phyloP scores from a whole-genome alignment of 1,284 basidiomycete genomes.

The Ustilago vetiveriae region DNA sequence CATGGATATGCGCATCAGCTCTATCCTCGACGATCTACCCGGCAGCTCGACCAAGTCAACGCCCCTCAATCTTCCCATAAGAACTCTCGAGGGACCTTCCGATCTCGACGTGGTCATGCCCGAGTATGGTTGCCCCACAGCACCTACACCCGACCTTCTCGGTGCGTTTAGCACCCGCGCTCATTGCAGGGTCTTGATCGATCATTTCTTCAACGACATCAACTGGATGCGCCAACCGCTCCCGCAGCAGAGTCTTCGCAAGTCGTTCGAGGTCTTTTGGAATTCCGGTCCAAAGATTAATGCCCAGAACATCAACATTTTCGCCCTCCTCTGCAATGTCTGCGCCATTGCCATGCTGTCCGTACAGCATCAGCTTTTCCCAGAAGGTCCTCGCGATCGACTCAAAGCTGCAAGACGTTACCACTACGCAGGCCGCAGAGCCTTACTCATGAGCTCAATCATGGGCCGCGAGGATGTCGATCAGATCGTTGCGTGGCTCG shows the following conservation, averaged over 20 bases:
- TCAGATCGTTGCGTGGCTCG: constrained; percentile 50
- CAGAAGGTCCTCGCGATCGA: constrained; percentile 32
- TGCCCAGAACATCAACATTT: constrained; percentile 55
- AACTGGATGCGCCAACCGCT: constrained; percentile 63
- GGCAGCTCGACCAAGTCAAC: constrained; percentile 38
- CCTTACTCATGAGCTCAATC: constrained; percentile 46
- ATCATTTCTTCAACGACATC: constrained; percentile 58
- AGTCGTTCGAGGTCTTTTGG: constrained; percentile 48
- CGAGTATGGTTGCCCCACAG: constrained; percentile 51
- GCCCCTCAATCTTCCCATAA: constrained; percentile 37
- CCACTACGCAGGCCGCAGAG: constrained; percentile 48
- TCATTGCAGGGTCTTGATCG: constrained; percentile 43
- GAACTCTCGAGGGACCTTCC: constrained; percentile 36
- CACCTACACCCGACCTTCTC: constrained; percentile 42
- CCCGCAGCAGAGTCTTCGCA: constrained; percentile 40
- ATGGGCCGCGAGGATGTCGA: constrained; percentile 55
- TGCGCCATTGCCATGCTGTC: constrained; percentile 47
- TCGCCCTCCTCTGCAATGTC: constrained; percentile 51
- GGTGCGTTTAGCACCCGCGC: constrained; percentile 44
- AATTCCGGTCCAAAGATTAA: constrained; percentile 51
- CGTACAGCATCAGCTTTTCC: constrained; percentile 28
- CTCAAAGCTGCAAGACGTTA: constrained; percentile 45
- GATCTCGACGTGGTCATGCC: constrained; percentile 54
- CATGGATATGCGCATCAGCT: constrained; percentile 55
- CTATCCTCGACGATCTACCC: constrained; percentile 47